Conservation (phyloP, 768 basidiomycete genomes). For the Saitozyma sp. region DNA sequence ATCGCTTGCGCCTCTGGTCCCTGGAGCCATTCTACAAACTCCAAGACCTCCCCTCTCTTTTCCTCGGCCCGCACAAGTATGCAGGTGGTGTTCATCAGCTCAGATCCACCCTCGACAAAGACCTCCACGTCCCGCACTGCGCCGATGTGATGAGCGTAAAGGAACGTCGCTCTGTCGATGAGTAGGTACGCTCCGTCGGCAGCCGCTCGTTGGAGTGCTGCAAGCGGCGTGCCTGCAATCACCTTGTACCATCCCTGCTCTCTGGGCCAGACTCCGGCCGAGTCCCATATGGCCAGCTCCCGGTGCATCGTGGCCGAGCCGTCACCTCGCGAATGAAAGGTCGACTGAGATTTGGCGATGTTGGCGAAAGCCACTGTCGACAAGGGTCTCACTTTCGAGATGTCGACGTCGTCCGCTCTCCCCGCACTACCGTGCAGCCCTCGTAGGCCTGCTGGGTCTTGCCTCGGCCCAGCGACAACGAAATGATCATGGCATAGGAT, state of each 20-base stretch:
- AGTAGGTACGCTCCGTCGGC: neutral
- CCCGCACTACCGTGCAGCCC: too few species aligned
- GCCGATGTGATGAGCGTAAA: neutral
- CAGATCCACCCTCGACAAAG: neutral
- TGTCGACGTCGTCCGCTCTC: too few species aligned
- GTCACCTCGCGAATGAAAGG: conserved; percentile 3
- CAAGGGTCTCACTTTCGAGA: too few species aligned
- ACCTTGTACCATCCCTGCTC: neutral
- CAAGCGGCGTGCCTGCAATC: neutral
- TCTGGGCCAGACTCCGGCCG: neutral
- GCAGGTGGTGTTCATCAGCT: conserved; percentile 1
- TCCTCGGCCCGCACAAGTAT: neutral
- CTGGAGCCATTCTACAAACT: conserved; percentile 6
- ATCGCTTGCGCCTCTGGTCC: neutral
- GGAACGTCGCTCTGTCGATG: conserved; percentile 6
- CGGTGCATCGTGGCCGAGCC: conserved; percentile 7
- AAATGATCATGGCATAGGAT: conserved; percentile 7
- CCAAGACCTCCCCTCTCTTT: neutral
- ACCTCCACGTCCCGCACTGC: neutral
- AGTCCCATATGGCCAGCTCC: conserved; percentile 1
- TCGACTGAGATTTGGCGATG: neutral
- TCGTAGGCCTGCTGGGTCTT: neutral
- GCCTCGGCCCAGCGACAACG: neutral
- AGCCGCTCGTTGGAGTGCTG: neutral
- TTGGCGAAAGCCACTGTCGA: neutral